Conservation (phyloP, 2,329 filamentous ascomycete genomes). For the Beauveria pseudobassiana region DNA sequence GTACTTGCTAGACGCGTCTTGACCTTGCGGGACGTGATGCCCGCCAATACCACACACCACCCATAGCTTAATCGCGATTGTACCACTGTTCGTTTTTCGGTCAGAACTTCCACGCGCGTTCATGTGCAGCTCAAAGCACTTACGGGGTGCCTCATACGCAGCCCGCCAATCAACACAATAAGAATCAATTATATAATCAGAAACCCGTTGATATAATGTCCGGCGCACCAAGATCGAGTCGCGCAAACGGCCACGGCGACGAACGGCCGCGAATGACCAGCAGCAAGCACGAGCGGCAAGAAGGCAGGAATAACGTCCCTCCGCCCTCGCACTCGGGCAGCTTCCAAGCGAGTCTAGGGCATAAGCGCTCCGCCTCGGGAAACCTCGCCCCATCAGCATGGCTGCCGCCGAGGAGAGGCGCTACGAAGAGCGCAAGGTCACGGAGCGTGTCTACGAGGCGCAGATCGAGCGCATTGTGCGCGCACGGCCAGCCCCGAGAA, state of each 20-base stretch:
- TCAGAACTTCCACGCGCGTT: background rate
- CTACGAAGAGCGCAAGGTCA: conserved; percentile 46
- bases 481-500: conserved; percentile 53
- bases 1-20: conserved; percentile 3
- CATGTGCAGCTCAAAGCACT: conserved; percentile 2
- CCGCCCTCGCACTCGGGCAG: conserved; percentile 27
- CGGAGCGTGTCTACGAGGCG: conserved; percentile 49
- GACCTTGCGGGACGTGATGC: conserved; percentile 7
- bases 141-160: background rate
- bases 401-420: conserved; percentile 33
- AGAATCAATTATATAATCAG: background rate
- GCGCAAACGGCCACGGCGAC: conserved; percentile 33
- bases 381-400: conserved; percentile 44
- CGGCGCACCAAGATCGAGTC: conserved; percentile 33
- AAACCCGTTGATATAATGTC: conserved; percentile 25
- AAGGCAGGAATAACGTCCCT: conserved; percentile 17
- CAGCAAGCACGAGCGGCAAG: conserved; percentile 26
- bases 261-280: conserved; percentile 29
- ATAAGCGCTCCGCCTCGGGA: conserved; percentile 52
- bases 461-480: conserved; percentile 55
- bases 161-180: background rate
- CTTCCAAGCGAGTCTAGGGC: conserved; percentile 33
- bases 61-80: background rate
- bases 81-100: background rate
- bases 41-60: background rate